These are phyloP conservation scores for Colletotrichum nymphaeae DNA, from an alignment of 2,329 filamentous ascomycete genomes.

Conservation along the genomic window DNA sequence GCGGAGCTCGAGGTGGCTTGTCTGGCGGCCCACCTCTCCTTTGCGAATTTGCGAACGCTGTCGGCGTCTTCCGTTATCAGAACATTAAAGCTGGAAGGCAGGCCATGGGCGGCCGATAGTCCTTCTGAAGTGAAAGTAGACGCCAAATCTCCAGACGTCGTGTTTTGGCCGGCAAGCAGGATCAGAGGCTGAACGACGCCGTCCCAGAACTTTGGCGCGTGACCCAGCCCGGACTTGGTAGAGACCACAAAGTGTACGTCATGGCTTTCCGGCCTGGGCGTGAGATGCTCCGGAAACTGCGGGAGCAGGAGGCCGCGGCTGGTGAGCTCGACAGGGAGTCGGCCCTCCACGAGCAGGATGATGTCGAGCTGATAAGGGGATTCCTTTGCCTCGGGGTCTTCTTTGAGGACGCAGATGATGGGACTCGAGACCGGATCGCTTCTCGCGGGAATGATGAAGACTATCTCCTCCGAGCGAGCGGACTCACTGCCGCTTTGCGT, in stretches of 20 bases:
- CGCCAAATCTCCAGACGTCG: constrained; percentile 11
- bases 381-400: constrained; percentile 43
- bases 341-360: constrained; percentile 42
- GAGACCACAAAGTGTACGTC: constrained; percentile 75
- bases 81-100: constrained; percentile 57
- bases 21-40: constrained; percentile 47
- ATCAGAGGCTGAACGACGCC: constrained; percentile 68
- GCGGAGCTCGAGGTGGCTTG: constrained; percentile 37
- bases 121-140: neutral
- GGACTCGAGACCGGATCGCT: neutral
- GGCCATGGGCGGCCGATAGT: constrained; percentile 2
- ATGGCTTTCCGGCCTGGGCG: constrained; percentile 1
- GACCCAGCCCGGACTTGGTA: constrained; percentile 71
- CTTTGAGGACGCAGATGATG: constrained; percentile 52
- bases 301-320: constrained; percentile 49
- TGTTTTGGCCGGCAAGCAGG: constrained; percentile 46
- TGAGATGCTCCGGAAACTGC: constrained; percentile 52
- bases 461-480: constrained; percentile 39
- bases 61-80: constrained; percentile 72
- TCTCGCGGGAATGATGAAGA: constrained; percentile 38
- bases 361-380: constrained; percentile 44
- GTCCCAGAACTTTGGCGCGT: constrained; percentile 67
- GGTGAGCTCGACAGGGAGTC: constrained; percentile 51
- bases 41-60: constrained; percentile 74
- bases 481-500: constrained; percentile 14